phyloP scores from a whole-genome alignment of 192 early-diverging fungal genomes.

The Funneliformis geosporum region DNA sequence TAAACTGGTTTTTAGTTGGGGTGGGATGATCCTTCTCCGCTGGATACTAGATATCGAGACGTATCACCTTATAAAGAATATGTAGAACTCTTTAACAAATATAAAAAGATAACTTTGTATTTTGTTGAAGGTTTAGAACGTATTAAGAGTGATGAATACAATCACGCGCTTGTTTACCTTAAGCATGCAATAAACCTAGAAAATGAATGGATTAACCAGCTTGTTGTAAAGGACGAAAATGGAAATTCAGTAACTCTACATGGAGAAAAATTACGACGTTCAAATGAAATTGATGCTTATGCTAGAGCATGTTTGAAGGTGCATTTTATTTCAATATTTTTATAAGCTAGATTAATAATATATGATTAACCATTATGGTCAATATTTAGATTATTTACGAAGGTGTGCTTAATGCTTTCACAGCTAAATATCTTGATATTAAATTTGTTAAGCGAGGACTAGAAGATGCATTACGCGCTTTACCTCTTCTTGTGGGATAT shows the following conservation, averaged over 20 bases:
- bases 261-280: neutral
- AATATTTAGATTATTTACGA: neutral
- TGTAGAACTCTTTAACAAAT: neutral
- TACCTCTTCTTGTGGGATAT: neutral
- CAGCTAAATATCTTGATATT: neutral
- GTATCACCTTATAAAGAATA: neutral
- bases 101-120: neutral
- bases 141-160: neutral
- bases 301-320: constrained; percentile 3
- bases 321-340: neutral
- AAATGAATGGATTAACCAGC: neutral
- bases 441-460: neutral
- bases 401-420: no score
- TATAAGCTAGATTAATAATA: neutral
- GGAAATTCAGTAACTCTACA: neutral
- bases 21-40: neutral
- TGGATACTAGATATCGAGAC: neutral
- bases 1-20: neutral
- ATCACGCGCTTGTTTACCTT: neutral
- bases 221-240: neutral
- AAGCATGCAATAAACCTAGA: neutral
- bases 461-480: neutral
- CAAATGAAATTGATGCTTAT: neutral
- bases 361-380: no score
- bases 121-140: neutral